A percentile compares a stretch with the other conserved stretches of the same genome.
Conservation (phyloP, 2,329 filamentous ascomycete species). For the Apiospora phragmitis region DNA sequence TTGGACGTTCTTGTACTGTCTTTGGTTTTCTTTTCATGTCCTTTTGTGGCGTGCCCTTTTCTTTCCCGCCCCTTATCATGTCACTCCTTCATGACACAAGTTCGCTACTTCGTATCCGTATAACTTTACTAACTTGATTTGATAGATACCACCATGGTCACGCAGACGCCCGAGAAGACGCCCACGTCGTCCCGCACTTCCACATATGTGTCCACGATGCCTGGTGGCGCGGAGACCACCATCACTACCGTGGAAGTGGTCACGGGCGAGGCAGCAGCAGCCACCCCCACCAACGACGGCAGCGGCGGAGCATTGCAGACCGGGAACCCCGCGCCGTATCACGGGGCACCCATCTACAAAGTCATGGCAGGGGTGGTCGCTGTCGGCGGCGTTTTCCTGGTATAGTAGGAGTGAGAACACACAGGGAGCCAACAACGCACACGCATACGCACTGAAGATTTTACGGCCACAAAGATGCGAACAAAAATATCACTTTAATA, state of each 20-base stretch:
- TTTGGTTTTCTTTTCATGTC: background rate
- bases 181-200: slow-evolving; percentile 22
- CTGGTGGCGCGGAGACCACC: slow-evolving; percentile 30
- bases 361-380: slow-evolving; percentile 25
- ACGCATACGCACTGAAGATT: background rate
- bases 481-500: slow-evolving; percentile 10
- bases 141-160: background rate
- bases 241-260: slow-evolving; percentile 31
- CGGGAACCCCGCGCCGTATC: slow-evolving; percentile 19
- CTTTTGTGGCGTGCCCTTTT: background rate
- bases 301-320: slow-evolving; percentile 27
- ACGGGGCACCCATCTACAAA: slow-evolving; percentile 19
- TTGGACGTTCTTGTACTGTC: slow-evolving; percentile 2
- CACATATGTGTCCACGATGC: slow-evolving; percentile 30
- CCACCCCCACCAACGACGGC: slow-evolving; percentile 16
- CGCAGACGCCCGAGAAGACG: background rate
- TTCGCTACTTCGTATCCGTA: background rate
- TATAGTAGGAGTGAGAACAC: slow-evolving; percentile 12
- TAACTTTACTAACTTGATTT: background rate
- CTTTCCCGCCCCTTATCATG: background rate
- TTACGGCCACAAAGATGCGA: background rate
- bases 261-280: slow-evolving; percentile 15
- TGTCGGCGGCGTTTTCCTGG: slow-evolving; percentile 25
- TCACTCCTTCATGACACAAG: background rate
- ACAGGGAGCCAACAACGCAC: background rate